Evolutionary conservation across 352 stramenopile species (phyloP).

Genomic region (Phytophthora boehmeriae): DNA sequence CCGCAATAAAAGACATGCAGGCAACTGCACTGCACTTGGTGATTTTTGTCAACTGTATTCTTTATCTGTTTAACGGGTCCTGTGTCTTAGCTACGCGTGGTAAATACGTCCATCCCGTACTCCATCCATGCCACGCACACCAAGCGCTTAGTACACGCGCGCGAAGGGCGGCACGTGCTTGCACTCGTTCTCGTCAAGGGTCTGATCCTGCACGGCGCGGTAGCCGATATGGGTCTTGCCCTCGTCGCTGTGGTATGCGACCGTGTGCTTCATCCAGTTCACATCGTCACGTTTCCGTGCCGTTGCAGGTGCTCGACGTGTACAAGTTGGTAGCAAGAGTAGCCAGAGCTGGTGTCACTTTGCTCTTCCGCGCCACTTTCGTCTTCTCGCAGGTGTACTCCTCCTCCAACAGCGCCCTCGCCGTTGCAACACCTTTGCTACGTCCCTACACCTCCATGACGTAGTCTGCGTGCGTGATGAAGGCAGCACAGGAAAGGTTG

Average conservation of each 20-base stretch:
- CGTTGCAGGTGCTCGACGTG: too few species aligned
- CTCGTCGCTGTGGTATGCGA: constrained; percentile 93
- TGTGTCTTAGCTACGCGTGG: constrained; percentile 18
- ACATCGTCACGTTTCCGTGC: constrained; percentile 93
- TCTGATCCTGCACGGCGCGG: constrained; percentile 93
- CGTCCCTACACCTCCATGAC: too few species aligned
- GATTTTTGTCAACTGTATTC: not conserved
- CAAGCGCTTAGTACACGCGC: constrained; percentile 93
- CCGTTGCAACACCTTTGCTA: too few species aligned
- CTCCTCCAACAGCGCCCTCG: too few species aligned
- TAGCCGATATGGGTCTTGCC: constrained; percentile 92
- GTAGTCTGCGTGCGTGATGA: too few species aligned
- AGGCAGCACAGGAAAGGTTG: too few species aligned
- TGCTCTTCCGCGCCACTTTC: too few species aligned
- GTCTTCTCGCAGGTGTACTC: too few species aligned
- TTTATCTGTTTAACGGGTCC: constrained; percentile 1
- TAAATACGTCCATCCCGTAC: constrained; percentile 39
- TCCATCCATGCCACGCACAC: constrained; percentile 26
- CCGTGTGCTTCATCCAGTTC: constrained; percentile 98
- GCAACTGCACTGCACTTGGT: too few species aligned
- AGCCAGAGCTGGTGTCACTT: too few species aligned
- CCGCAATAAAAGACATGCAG: not conserved
- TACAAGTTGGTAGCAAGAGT: too few species aligned
- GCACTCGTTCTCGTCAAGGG: constrained; percentile 96
- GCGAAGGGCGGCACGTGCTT: constrained; percentile 93